Evolutionary conservation across 106 monocot species (phyloP).

Genomic region (Xerophyta viscosa): DNA sequence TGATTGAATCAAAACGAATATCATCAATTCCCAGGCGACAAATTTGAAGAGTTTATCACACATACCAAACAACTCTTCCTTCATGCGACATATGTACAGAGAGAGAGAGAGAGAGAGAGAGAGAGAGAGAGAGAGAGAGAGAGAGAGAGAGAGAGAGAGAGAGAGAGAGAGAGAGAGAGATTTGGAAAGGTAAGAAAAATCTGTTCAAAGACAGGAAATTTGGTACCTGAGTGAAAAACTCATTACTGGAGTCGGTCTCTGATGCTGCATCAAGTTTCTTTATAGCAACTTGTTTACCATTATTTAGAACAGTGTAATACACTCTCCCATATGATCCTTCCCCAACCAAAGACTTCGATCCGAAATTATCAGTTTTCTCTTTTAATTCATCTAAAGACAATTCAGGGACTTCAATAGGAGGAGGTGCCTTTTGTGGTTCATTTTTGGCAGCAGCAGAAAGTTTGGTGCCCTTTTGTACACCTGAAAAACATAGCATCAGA

Average conservation of each 20-base stretch:
- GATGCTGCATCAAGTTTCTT: constrained; percentile 30
- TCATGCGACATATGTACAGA: no score
- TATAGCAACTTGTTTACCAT: constrained; percentile 17
- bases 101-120: no score
- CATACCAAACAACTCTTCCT: no score
- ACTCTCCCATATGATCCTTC: constrained; percentile 40
- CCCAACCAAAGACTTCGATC: constrained; percentile 25
- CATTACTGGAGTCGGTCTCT: constrained; percentile 21
- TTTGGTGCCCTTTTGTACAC: constrained; percentile 6
- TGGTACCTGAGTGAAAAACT: constrained; percentile 25
- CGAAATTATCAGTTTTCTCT: constrained; percentile 29
- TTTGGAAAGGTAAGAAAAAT: no score
- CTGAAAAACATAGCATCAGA: constrained; percentile 5
- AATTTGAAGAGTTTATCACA: no score
- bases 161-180: no score
- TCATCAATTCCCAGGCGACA: no score
- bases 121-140: no score
- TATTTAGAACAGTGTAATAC: constrained; percentile 16
- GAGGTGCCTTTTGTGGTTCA: constrained; percentile 20
- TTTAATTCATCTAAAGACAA: constrained; percentile 22
- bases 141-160: no score
- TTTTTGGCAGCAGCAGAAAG: constrained; percentile 6
- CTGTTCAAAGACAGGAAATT: no score
- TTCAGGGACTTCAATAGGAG: constrained; percentile 26
- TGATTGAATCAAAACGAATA: constrained; percentile 1